Base-by-base conservation (phyloP, 2,329 filamentous ascomycete species). In the Colletotrichum sp. region DNA sequence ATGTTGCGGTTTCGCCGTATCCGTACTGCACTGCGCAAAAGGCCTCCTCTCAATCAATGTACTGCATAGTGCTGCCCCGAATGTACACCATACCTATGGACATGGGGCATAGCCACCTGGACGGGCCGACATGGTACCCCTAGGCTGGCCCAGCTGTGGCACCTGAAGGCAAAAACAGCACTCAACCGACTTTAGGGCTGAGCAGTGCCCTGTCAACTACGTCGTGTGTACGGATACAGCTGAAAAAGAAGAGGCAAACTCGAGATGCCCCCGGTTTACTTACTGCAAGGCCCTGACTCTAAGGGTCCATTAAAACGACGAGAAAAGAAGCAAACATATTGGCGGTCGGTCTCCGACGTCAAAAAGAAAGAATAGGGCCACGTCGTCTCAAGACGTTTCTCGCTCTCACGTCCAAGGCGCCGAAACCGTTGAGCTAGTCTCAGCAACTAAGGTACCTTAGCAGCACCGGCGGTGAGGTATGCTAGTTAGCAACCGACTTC, bases 161-260 rank as follows among this genome's bases (percentile, higher is more conserved):
- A 39, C 59, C 49, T 32, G 8, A 49, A 63, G n/a, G 26, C 30
- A 66, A 65, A 69, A 57, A 34, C 60, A 32, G 59, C 30, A 70
- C 16, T 39, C 24, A 63, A 39, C 60, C 71, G 52, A 60, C 18
- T 30, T 75, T 75, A 77, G 75, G 75, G 75, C 71, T 77, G 75
- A 77, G 60, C 30, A 55, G 16, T 59, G 52, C 75, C 60, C 36
- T 63, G 66, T 59, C 26, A n/a, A 62, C 57, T 75, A 62, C 60
- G 60, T 77, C 49, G 62, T 36, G 55, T 60, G 52, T 28, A 52
- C 21, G 55, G 71, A 60, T 75, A 36, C 21, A 64, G 71, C 66
- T 75, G 66, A 49, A 34, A 59, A 66, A 44, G 36, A 24, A 26
- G 55, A 71, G 52, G 65, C 59, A 44, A 75, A 39, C 18, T 30